Evolutionary conservation across 1,139 yeast genomes (phyloP).

Genomic region (Eremothecium gossypii): DNA sequence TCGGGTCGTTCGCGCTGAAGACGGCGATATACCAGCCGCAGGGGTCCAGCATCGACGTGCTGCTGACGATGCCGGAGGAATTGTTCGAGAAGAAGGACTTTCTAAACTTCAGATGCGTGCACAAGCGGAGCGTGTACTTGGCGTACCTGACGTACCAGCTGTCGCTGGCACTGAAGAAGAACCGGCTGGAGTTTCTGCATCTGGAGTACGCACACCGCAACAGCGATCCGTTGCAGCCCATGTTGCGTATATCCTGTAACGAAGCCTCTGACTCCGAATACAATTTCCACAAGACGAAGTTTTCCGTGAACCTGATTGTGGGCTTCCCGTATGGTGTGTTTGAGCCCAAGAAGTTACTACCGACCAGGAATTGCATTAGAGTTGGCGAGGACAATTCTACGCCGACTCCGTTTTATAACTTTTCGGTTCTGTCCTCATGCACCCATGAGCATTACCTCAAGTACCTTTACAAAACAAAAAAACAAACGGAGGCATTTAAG

Average conservation of each 20-base stretch:
- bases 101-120: slow-evolving; percentile 78
- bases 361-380: slow-evolving; percentile 72
- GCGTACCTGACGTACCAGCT: slow-evolving; percentile 67
- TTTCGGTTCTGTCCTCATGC: slow-evolving; percentile 63
- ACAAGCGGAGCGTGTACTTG: slow-evolving; percentile 80
- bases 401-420: slow-evolving; percentile 70
- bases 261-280: slow-evolving; percentile 32
- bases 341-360: slow-evolving; percentile 65
- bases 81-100: slow-evolving; percentile 82
- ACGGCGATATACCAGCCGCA: slow-evolving; percentile 60
- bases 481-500: slow-evolving; percentile 70
- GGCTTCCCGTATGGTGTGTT: slow-evolving; percentile 66
- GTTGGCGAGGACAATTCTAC: slow-evolving; percentile 45
- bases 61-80: slow-evolving; percentile 69
- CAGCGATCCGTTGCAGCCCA: slow-evolving; percentile 59
- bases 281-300: slow-evolving; percentile 58
- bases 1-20: slow-evolving; percentile 85
- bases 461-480: slow-evolving; percentile 64
- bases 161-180: slow-evolving; percentile 44
- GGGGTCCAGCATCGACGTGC: slow-evolving; percentile 64
- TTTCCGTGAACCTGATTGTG: slow-evolving; percentile 59
- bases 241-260: slow-evolving; percentile 42
- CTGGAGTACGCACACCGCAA: slow-evolving; percentile 57
- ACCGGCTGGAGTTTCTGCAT: slow-evolving; percentile 40
- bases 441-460: slow-evolving; percentile 62